Base-by-base conservation (phyloP, 371 early-diverging fungal genomes). In the Mucor mucedo region DNA sequence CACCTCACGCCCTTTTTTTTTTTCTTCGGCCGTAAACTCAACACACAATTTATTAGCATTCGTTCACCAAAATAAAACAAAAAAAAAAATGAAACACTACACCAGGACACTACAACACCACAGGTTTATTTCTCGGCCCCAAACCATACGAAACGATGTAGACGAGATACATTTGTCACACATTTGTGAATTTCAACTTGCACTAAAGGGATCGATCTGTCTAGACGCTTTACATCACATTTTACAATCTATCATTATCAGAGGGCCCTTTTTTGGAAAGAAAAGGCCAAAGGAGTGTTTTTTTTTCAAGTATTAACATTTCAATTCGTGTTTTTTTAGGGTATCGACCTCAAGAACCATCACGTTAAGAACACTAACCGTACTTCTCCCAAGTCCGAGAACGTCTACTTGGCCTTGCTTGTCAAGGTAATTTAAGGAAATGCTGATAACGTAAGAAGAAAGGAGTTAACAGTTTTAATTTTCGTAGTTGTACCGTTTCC, bases 281-380 rank as follows among this genome's bases (percentile, higher is more conserved):
- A 14, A 30, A 13, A 29, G 13, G 29, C 3, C 35, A 35, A 4
- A 21, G 16, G 2, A 21, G 47, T 14, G 1, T 2, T 8, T 21
- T 5, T 42, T 21, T 10, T 8, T 35, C 16, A 13, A 49, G 16
- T 59, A 39, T 39, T 38, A 13, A 2, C 21, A 38, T 39, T 49
- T 35, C 53, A 55, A 42, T 35, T 50, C 14, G 27, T 40, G 40
- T 27, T 27, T 44, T 44, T 27, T 47, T 78, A 93, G 98, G 98
- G 95, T 93, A 94, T 95, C 84, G 97, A 97, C 87, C 87, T 95
- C 73, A 89, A 89, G 84, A 91, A 93, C 82, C 93, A 96, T 84
- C 96, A 97, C 92, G 91, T 88, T 75, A 94, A 91, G 91, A 95
- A 92, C 86, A 84, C 84, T 66, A 83, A 85, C 83, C 87, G 98